Evolutionary conservation across 495 filamentous ascomycete genomes (phyloP), one percentile per base, ranked within the genome.

Genomic region (Lophium mytilinum): DNA sequence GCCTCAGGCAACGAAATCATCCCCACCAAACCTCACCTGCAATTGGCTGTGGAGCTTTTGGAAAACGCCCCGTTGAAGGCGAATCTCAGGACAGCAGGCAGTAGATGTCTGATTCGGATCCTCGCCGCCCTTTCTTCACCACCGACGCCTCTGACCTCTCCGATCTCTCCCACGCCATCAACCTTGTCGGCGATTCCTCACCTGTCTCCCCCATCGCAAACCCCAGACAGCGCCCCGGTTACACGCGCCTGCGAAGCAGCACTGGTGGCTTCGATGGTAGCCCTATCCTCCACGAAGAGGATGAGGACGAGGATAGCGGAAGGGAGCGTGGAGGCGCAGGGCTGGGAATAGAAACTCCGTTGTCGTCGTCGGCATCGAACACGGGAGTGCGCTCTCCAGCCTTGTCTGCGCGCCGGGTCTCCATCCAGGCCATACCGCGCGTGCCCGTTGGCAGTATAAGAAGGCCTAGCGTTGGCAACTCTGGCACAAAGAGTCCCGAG

Each of bases 51-150:
- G 24, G 24, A 30, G 24, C 24, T 30, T 30, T 30, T 2, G 24
- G 24, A 30, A 30, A 6, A 30, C 24, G 24, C 24, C 24, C 3
- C 24, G 24, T 30, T 2, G 24, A 30, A 3, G 3, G 24, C 24
- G 24, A 30, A 30, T 30, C 24, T 30, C 24, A 30, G 24, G 24
- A 30, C 24, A 30, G 24, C 24, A 30, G 24, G 24, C 24, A 30
- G 24, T 30, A 47, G 43, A 48, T 48, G 45, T 48, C 45, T 30
- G 24, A 30, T 3, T 30, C 24, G 45, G 45, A 48, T 2, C 18
- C 19, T 48, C 63, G 53, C 18, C 55, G 56, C 11, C 63, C 56
- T 1, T 59, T 66, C 47, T 60, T 66, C 47, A 61, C 57, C 37
- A 47, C 14, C 39, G 63, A 66, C 12, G 45, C 56, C 19, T 58